Percentiles rank a stretch among this genome's conserved stretches.
Conservation (phyloP, 129 eudicot genomes). For the Tagetes erecta region DNA sequence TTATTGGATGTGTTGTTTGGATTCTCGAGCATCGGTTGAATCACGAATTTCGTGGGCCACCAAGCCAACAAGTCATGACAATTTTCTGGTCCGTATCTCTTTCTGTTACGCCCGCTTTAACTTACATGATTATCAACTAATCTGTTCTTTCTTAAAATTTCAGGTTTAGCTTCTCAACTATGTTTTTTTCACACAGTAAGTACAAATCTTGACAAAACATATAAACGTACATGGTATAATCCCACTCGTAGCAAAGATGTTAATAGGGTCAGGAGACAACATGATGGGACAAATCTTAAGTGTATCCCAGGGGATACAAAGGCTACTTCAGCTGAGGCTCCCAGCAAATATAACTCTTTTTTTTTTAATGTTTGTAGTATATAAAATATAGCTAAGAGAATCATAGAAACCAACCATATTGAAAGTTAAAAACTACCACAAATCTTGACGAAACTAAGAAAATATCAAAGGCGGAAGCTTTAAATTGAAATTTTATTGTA, state of each 20-base stretch:
- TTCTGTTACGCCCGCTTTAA: not conserved
- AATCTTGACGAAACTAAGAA: constrained; percentile 8
- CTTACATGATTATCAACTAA: not conserved
- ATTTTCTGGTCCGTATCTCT: constrained; percentile 67
- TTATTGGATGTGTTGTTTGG: constrained; percentile 94
- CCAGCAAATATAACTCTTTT: no score
- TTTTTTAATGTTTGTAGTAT: no score
- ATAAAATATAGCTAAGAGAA: no score
- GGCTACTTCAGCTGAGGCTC: no score
- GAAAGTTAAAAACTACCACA: no score
- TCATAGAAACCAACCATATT: no score
- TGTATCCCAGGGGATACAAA: no score
- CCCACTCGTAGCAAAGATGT: no score
- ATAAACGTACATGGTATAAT: no score
- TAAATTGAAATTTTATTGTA: not conserved
- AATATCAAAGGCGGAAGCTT: not conserved
- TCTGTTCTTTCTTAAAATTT: constrained; percentile 24
- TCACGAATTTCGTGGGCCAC: constrained; percentile 93
- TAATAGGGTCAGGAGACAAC: no score
- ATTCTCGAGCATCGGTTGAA: constrained; percentile 84
- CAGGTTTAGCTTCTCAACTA: constrained; percentile 99
- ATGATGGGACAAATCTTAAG: no score
- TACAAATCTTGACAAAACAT: constrained; percentile 21
- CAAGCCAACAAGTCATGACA: constrained; percentile 79
- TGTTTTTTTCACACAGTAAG: constrained; percentile 98